A percentile compares a stretch with the other conserved stretches of the same genome.
These are phyloP conservation scores for Pelargonium australe DNA, from an alignment of 441 rosid genomes.

Conservation along the genomic window DNA sequence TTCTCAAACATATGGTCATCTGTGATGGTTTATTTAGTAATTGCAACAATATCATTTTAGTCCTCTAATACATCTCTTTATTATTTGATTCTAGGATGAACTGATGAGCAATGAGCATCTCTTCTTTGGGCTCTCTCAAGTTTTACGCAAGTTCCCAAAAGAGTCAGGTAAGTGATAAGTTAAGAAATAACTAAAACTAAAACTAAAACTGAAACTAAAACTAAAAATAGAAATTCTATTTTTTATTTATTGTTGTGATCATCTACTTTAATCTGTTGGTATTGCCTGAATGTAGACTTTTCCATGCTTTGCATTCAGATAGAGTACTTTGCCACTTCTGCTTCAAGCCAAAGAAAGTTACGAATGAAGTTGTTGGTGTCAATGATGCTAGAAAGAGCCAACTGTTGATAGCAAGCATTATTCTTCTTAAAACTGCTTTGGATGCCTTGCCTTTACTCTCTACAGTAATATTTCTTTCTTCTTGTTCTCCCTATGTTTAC, in stretches of 20 bases:
- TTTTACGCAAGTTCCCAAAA: slow-evolving; percentile 89
- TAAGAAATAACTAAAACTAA: slow-evolving; percentile 14
- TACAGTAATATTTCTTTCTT: slow-evolving; percentile 40
- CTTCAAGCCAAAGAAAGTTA: slow-evolving; percentile 86
- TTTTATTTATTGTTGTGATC: not conserved
- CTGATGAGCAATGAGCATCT: slow-evolving; percentile 90
- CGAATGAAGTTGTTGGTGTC: slow-evolving; percentile 52
- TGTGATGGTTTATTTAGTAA: not conserved
- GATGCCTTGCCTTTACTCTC: slow-evolving; percentile 90
- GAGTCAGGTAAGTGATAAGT: slow-evolving; percentile 62
- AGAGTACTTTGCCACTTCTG: slow-evolving; percentile 97
- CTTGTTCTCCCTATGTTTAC: slow-evolving; percentile 4
- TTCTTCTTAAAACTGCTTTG: slow-evolving; percentile 88
- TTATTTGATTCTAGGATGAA: slow-evolving; percentile 65
- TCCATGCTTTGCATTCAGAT: slow-evolving; percentile 45
- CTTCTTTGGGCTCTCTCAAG: slow-evolving; percentile 95
- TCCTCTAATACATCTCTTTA: slow-evolving; percentile 19
- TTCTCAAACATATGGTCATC: slow-evolving; percentile 10
- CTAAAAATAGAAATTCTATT: slow-evolving; percentile 11
- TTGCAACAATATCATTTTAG: slow-evolving; percentile 16
- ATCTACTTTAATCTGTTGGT: slow-evolving; percentile 21
- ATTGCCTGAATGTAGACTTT: slow-evolving; percentile 21
- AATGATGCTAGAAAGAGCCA: slow-evolving; percentile 84
- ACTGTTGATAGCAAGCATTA: slow-evolving; percentile 79
- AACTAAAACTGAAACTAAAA: not conserved